Percentiles rank a stretch among this genome's conserved stretches.
These are phyloP conservation scores for Taphrina pruni DNA, from an alignment of 1,139 yeast genomes.

Conservation along the genomic window DNA sequence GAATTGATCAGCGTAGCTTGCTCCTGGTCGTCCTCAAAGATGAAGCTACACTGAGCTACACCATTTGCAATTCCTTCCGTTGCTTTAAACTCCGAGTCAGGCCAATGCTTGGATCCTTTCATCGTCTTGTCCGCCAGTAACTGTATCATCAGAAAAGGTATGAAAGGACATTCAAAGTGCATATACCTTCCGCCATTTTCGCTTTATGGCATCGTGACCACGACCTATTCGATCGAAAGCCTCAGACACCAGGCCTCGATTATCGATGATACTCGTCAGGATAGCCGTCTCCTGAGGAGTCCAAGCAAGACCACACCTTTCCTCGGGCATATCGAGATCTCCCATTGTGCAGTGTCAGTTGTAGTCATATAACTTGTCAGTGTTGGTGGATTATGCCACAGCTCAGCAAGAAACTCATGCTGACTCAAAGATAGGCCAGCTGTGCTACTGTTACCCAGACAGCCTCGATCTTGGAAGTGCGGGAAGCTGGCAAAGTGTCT, in stretches of 20 bases:
- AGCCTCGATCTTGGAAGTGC: too few relatives aligned
- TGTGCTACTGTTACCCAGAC: too few relatives aligned
- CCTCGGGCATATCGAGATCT: slow-evolving; percentile 16
- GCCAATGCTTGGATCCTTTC: background rate
- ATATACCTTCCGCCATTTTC: slow-evolving; percentile 38
- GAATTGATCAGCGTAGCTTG: too few relatives aligned
- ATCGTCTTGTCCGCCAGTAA: slow-evolving; percentile 12
- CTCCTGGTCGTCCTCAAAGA: too few relatives aligned
- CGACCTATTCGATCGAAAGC: slow-evolving; percentile 30
- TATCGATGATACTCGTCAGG: slow-evolving; percentile 14
- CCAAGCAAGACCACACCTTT: slow-evolving; percentile 34
- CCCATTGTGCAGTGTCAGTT: background rate
- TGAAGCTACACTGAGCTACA: too few relatives aligned
- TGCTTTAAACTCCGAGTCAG: background rate
- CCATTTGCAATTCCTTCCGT: too few relatives aligned
- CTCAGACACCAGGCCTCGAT: slow-evolving; percentile 6
- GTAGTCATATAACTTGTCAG: background rate
- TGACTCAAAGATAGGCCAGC: too few relatives aligned
- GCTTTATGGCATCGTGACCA: slow-evolving; percentile 32
- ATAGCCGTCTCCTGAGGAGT: slow-evolving; percentile 17
- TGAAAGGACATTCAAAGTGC: background rate
- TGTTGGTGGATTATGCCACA: too few relatives aligned
- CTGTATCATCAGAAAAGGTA: background rate
- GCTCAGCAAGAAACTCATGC: too few relatives aligned
- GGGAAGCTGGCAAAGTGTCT: too few relatives aligned